Evolutionary conservation across 106 monocot species (phyloP), one percentile per base, ranked within the genome.

Genomic region (Gastrodia elata): DNA sequence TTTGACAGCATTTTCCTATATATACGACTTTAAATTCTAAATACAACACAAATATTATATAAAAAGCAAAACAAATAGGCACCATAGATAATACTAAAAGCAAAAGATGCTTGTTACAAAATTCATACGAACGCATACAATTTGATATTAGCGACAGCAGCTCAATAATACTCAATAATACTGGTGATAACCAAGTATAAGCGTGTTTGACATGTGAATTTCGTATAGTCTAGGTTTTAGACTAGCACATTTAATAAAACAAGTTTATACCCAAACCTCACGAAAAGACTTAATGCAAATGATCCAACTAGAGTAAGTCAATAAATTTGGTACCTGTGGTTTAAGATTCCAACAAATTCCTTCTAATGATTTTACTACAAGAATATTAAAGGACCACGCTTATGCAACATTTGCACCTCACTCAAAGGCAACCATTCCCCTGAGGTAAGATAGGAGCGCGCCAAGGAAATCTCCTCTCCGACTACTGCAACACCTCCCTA

Each of bases 1-100:
- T 64, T 87, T 83, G n/a, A 98, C 91, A 25, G 93, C 97, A 65
- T 59, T 36, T n/a, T 91, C 91, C 97, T 98, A 10, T 14, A 32
- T 61, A 61, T 61, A 61, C 32, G 10, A 32, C 61, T 10, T 3
- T 32, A 61, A 61, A 30, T 61, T 28, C 10, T 13, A 0, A 28
- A 32, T 8, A 30, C 11, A 28, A 61, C 13, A 61, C 0, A 30
- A 3, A 30, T 28, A 61, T 61, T 61, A 61, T 32, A 61, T n/a
- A 52, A 32, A 61, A 55, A 2, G 32, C 30, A 13, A 14, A 32
- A 30, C 0, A 52, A 61, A 61, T 61, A 61, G 57, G 30, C 28
- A 28, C 26, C 61, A 20, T 61, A 61, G 14, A 30, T 30, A 9
- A 61, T 11, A 61, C 26, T 0, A 61, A 2, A 61, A 61, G 30